Evolutionary conservation across 345 rosid genomes (phyloP).

Genomic region (Rhizophora apiculata): DNA sequence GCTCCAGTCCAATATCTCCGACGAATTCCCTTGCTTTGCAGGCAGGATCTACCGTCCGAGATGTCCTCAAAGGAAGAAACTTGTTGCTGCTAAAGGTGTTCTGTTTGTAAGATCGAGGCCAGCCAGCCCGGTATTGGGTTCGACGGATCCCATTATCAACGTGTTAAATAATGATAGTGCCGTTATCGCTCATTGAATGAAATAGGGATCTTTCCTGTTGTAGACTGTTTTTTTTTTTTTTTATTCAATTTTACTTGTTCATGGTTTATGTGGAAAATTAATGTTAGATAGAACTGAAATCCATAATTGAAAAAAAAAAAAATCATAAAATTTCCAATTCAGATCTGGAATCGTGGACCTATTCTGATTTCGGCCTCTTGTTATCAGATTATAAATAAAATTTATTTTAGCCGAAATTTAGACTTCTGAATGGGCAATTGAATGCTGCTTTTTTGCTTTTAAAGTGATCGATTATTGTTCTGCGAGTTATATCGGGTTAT

Average conservation of each 20-base stretch:
- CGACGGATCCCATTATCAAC: slow-evolving; percentile 31
- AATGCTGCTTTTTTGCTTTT: too few species aligned
- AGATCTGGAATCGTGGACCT: background rate
- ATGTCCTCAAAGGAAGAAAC: slow-evolving; percentile 49
- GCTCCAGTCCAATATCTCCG: slow-evolving; percentile 2
- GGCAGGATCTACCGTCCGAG: slow-evolving; percentile 35
- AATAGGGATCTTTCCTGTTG: slow-evolving; percentile 3
- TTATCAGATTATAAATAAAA: too few species aligned
- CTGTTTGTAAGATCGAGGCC: slow-evolving; percentile 22
- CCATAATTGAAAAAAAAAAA: slow-evolving; percentile 9
- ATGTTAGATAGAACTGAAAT: slow-evolving; percentile 8
- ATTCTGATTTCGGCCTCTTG: background rate
- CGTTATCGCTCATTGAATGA: slow-evolving; percentile 25
- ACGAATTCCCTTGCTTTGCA: slow-evolving; percentile 29
- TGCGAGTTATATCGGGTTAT: too few species aligned
- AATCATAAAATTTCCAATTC: background rate
- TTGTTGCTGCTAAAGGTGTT: slow-evolving; percentile 36
- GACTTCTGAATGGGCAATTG: too few species aligned
- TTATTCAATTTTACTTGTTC: too few species aligned
- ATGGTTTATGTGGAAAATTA: background rate
- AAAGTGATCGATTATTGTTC: too few species aligned
- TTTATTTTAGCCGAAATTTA: too few species aligned
- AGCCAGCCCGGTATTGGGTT: slow-evolving; percentile 20
- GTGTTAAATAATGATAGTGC: slow-evolving; percentile 18
- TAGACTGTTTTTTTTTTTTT: background rate